These are phyloP conservation scores for Aspergillus sclerotioniger DNA, from an alignment of 495 filamentous ascomycete species.

Conservation along the genomic window DNA sequence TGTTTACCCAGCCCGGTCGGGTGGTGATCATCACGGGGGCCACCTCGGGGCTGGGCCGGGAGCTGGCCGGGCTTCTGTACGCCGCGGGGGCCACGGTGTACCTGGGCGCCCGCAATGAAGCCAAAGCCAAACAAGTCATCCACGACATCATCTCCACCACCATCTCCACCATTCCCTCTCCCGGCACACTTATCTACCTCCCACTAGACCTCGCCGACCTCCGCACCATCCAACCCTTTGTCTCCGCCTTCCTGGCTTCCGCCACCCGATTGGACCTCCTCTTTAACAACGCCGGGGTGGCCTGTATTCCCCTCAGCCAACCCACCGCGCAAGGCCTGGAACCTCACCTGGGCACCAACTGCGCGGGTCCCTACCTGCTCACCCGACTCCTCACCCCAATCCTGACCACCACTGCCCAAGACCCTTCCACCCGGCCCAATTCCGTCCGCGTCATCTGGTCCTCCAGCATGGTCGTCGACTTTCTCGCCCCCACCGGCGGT, in stretches of 20 bases:
- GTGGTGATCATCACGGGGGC: constrained; percentile 2
- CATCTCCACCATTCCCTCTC: background rate
- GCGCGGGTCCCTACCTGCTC: constrained; percentile 63
- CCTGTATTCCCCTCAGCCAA: constrained; percentile 42
- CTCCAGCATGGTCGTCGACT: constrained; percentile 11
- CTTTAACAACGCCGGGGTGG: constrained; percentile 67
- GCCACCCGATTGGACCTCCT: constrained; percentile 49
- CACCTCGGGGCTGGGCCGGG: background rate
- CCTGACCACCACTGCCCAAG: constrained; percentile 25
- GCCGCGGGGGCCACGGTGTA: background rate
- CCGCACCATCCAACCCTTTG: background rate
- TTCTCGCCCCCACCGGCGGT: background rate
- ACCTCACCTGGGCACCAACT: constrained; percentile 64
- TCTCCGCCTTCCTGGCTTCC: background rate
- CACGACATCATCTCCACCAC: background rate
- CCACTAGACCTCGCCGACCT: background rate
- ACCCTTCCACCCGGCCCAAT: background rate
- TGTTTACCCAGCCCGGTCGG: background rate
- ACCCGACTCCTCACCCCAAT: constrained; percentile 57
- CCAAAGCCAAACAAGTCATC: background rate
- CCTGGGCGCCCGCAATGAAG: background rate
- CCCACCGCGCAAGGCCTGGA: constrained; percentile 62
- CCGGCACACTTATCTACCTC: background rate
- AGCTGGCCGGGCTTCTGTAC: background rate
- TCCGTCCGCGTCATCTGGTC: constrained; percentile 10